These are phyloP conservation scores for Pythium brachiatum DNA, from an alignment of 352 stramenopile species.

Conservation along the genomic window DNA sequence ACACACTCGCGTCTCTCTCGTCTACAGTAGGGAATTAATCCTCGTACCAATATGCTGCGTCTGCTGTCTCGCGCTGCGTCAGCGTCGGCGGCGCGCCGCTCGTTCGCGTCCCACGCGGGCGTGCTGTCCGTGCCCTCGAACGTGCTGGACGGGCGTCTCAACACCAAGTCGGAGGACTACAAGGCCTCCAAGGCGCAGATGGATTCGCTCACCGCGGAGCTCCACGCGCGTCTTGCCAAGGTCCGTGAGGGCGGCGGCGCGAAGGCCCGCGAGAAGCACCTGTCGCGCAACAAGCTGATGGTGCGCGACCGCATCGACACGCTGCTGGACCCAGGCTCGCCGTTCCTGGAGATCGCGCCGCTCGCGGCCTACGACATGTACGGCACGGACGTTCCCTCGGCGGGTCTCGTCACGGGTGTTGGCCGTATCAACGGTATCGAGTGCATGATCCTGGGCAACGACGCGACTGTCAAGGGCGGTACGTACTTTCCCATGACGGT, in stretches of 20 bases:
- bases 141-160: slow-evolving; percentile 60
- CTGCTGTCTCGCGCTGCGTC: slow-evolving; percentile 12
- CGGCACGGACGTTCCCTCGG: slow-evolving; percentile 70
- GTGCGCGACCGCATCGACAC: slow-evolving; percentile 93
- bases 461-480: slow-evolving; percentile 98
- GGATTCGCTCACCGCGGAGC: slow-evolving; percentile 45
- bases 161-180: slow-evolving; percentile 58
- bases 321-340: slow-evolving; percentile 92
- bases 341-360: slow-evolving; percentile 95
- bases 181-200: slow-evolving; percentile 58
- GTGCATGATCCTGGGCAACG: slow-evolving; percentile 98
- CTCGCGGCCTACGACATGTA: slow-evolving; percentile 89
- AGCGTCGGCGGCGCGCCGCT: slow-evolving; percentile 10
- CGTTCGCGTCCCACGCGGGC: slow-evolving; percentile 42
- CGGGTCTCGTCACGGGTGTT: slow-evolving; percentile 91
- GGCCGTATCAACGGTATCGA: slow-evolving; percentile 81
- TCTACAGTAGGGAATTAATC: background rate
- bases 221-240: slow-evolving; percentile 39
- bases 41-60: slow-evolving; percentile 18
- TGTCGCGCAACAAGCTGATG: slow-evolving; percentile 71
- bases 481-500: slow-evolving; percentile 99
- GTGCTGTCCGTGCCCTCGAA: slow-evolving; percentile 40
- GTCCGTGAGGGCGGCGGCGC: slow-evolving; percentile 66
- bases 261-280: slow-evolving; percentile 67
- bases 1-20: background rate